Evolutionary conservation across 441 rosid species (phyloP), one percentile per base, ranked within the genome.

Genomic region (Dalechampia spathulata): DNA sequence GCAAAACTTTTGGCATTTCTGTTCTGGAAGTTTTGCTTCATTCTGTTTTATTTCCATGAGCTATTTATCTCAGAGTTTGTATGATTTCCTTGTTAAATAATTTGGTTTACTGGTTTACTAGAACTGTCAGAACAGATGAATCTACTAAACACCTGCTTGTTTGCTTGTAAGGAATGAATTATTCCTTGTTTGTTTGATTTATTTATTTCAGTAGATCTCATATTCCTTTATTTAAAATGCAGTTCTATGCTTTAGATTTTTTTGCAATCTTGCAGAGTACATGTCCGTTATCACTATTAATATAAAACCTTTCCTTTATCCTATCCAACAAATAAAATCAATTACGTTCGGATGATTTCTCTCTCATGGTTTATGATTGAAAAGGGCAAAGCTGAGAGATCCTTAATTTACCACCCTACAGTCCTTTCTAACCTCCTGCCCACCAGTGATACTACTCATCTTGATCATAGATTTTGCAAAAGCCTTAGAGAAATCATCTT

Each of bases 381-480:
- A 16, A 44, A 10, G 36, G 32, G 50, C 48, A 23, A 26, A 23
- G 17, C 37, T 9, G 21, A 46, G 27, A 37, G 26, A 54, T 13
- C 52, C 64, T 72, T 65, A 78, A 37, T 82, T 80, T 45, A 84
- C 58, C 20, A 74, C 68, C 34, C 78, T 72, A 47, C 96, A 87
- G 57, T 75, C 72, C 51, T 53, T 70, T 46, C 97, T 78, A 51
- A 86, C 73, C 69, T 89, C 92, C 55, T 66, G 50, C 1, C 72
- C 66, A 2, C 80, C 79, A 0, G 79, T 73, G 62, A 80, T 57
- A 70, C 86, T 78, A 49, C 86, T 76, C 86, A 83, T 73, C 78
- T 71, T 83, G 76, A 78, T 70, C 72, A 83, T 80, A 15, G 86
- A 80, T 70, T 80, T 80, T 12, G 63, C 87, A 21, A 89, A 89